These are phyloP conservation scores for Paraphaeosphaeria minitans DNA, from an alignment of 2,329 filamentous ascomycete genomes.

Conservation along the genomic window DNA sequence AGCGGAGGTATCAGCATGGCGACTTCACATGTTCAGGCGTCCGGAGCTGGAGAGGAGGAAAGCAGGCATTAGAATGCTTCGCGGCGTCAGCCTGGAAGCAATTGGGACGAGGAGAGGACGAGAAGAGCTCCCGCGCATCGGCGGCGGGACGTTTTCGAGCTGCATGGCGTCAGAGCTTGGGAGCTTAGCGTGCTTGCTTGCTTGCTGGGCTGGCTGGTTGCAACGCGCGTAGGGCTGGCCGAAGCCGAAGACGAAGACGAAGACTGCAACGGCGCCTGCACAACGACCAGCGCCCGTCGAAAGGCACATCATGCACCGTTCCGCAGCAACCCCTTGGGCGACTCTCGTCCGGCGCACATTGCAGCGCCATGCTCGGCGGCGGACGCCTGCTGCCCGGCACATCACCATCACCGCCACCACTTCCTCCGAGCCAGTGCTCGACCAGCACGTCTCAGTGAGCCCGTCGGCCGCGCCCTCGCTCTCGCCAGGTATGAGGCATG, in stretches of 20 bases:
- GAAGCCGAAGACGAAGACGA: background rate
- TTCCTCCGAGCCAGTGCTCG: slow-evolving; percentile 47
- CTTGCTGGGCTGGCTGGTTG: too few species aligned
- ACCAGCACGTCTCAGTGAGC: slow-evolving; percentile 32
- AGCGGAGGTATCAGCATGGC: slow-evolving; percentile 45
- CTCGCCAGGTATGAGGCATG: slow-evolving; percentile 31
- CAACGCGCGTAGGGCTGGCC: slow-evolving; percentile 9
- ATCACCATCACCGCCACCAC: slow-evolving; percentile 55
- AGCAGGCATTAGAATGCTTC: background rate
- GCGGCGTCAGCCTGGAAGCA: background rate
- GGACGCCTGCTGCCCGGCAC: slow-evolving; percentile 36
- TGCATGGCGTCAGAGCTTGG: slow-evolving; percentile 12
- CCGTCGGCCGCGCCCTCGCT: slow-evolving; percentile 27
- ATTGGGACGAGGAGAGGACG: background rate
- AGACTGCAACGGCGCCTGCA: background rate
- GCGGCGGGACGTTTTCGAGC: background rate
- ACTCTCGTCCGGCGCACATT: slow-evolving; percentile 25
- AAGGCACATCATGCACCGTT: slow-evolving; percentile 33
- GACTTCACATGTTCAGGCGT: slow-evolving; percentile 14
- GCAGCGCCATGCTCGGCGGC: slow-evolving; percentile 18
- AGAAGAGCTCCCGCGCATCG: background rate
- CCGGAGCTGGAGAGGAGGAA: background rate
- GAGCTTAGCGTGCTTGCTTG: slow-evolving; percentile 12
- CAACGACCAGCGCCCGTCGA: background rate
- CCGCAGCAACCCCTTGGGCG: slow-evolving; percentile 36